Conservation (phyloP, 2,329 filamentous ascomycete genomes). For the Tolypocladium tropicale region DNA sequence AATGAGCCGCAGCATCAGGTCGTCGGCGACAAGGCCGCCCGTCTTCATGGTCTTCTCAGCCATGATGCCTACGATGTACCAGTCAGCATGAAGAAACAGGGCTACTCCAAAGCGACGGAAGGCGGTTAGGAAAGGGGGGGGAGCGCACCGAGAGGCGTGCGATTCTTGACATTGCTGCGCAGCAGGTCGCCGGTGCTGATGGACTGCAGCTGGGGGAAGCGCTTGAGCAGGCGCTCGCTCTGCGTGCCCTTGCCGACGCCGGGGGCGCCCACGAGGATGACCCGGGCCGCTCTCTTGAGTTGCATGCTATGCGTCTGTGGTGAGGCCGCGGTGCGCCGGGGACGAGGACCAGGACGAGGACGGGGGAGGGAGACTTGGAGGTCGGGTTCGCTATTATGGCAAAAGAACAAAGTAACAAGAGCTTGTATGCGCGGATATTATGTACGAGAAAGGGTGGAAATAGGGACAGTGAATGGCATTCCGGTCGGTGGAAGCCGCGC, state of each 20-base stretch:
- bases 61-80: constrained; percentile 59
- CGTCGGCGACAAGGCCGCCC: constrained; percentile 83
- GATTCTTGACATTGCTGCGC: constrained; percentile 82
- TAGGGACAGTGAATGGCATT: neutral
- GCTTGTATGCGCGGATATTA: neutral
- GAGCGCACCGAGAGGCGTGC: constrained; percentile 66
- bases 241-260: constrained; percentile 97
- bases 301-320: constrained; percentile 36
- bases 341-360: neutral
- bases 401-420: neutral
- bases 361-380: neutral
- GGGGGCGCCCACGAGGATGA: constrained; percentile 93
- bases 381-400: neutral
- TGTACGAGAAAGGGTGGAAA: neutral
- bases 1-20: constrained; percentile 85
- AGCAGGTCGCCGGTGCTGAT: constrained; percentile 92
- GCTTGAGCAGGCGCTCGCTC: constrained; percentile 73
- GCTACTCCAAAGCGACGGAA: neutral
- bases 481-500: neutral
- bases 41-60: constrained; percentile 82
- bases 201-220: constrained; percentile 79
- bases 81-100: constrained; percentile 2
- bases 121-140: too few species aligned
- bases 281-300: constrained; percentile 72
- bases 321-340: neutral